Conservation (phyloP, 2,329 filamentous ascomycete species). For the Xylariaceae sp. region DNA sequence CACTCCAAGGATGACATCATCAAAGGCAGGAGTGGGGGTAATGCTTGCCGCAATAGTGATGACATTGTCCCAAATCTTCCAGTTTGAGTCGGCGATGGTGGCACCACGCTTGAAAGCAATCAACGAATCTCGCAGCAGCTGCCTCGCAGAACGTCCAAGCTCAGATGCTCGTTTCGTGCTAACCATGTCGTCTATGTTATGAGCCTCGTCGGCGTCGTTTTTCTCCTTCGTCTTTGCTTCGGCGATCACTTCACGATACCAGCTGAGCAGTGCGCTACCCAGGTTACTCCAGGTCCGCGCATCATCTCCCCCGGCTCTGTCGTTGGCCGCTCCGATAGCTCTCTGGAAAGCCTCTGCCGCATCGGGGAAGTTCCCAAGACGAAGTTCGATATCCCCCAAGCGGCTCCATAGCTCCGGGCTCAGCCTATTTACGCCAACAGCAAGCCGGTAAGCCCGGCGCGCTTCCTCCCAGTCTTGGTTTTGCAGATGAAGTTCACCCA, state of each 20-base stretch:
- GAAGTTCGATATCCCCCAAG: slow-evolving; percentile 85
- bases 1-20: slow-evolving; percentile 78
- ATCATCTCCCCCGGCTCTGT: slow-evolving; percentile 78
- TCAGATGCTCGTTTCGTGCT: slow-evolving; percentile 42
- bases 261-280: slow-evolving; percentile 78
- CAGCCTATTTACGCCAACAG: slow-evolving; percentile 79
- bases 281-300: slow-evolving; percentile 96
- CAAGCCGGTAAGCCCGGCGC: slow-evolving; percentile 77
- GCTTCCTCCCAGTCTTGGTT: slow-evolving; percentile 72
- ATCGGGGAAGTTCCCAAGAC: slow-evolving; percentile 76
- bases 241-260: slow-evolving; percentile 63
- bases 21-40: slow-evolving; percentile 70
- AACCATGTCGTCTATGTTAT: slow-evolving; percentile 37
- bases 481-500: slow-evolving; percentile 79
- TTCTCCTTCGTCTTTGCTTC: slow-evolving; percentile 41
- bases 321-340: slow-evolving; percentile 70
- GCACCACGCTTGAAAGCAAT: slow-evolving; percentile 88
- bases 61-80: slow-evolving; percentile 96
- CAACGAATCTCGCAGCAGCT: slow-evolving; percentile 76
- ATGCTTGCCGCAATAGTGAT: slow-evolving; percentile 84
- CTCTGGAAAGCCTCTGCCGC: slow-evolving; percentile 85
- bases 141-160: slow-evolving; percentile 57
- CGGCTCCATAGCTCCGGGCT: slow-evolving; percentile 89
- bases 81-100: slow-evolving; percentile 81
- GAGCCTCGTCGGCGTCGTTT: slow-evolving; percentile 30